A percentile compares a stretch with the other conserved stretches of the same genome.
phyloP scores from a whole-genome alignment of 345 rosid species.

The Sonneratia alba region DNA sequence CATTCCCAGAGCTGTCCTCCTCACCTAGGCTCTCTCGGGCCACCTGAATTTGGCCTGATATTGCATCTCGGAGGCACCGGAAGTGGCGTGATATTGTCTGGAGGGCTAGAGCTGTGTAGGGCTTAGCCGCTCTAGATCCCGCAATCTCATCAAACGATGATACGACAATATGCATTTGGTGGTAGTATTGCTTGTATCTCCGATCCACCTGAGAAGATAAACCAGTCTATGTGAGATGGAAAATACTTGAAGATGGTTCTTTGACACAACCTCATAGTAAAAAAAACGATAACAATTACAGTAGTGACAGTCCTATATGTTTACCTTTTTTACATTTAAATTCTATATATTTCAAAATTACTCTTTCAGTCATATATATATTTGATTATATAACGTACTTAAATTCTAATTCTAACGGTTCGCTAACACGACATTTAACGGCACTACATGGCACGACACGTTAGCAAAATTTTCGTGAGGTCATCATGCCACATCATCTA shows the following conservation, averaged over 20 bases:
- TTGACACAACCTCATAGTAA: background rate
- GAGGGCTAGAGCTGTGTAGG: slow-evolving; percentile 80
- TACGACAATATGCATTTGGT: slow-evolving; percentile 93
- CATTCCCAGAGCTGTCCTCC: slow-evolving; percentile 51
- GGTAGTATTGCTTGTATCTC: slow-evolving; percentile 86
- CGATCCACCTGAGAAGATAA: slow-evolving; percentile 61
- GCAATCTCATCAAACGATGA: slow-evolving; percentile 87
- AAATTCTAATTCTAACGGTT: no score
- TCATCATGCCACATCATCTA: no score
- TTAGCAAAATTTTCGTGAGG: no score
- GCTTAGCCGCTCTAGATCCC: slow-evolving; percentile 82
- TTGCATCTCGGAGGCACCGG: slow-evolving; percentile 81
- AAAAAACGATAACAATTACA: background rate
- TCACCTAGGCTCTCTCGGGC: slow-evolving; percentile 73
- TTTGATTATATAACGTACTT: no score
- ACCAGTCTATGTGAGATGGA: background rate
- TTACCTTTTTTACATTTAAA: no score
- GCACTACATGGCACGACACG: no score
- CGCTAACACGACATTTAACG: no score
- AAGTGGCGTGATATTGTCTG: slow-evolving; percentile 95
- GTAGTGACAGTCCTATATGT: no score
- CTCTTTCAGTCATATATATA: no score
- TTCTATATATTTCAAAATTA: no score
- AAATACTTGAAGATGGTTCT: background rate
- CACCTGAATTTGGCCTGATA: slow-evolving; percentile 56